Conservation (phyloP, 2,329 filamentous ascomycete species). For the Aspergillus chevalieri region DNA sequence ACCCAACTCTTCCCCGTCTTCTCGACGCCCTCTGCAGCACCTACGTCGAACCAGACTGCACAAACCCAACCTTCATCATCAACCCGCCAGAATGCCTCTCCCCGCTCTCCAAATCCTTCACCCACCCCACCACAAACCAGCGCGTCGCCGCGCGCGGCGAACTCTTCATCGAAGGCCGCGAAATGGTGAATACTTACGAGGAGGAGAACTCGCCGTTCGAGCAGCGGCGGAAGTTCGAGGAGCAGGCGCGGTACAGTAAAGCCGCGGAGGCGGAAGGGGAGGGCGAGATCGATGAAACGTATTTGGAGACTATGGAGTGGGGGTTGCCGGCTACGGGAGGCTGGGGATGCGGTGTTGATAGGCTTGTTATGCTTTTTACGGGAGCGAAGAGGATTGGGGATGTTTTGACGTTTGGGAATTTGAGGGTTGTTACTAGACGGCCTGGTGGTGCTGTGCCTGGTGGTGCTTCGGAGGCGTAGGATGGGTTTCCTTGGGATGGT, state of each 20-base stretch:
- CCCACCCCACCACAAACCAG: slow-evolving; percentile 62
- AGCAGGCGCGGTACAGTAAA: slow-evolving; percentile 46
- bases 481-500: no score
- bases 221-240: slow-evolving; percentile 75
- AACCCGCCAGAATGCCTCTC: slow-evolving; percentile 88
- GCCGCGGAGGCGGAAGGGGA: slow-evolving; percentile 41
- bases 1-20: slow-evolving; percentile 59
- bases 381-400: slow-evolving; percentile 74
- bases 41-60: slow-evolving; percentile 73
- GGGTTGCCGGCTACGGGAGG: slow-evolving; percentile 92
- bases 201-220: slow-evolving; percentile 91
- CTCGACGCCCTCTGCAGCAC: slow-evolving; percentile 72
- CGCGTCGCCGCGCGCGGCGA: slow-evolving; percentile 75
- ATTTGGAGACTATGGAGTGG: slow-evolving; percentile 76
- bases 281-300: slow-evolving; percentile 65
- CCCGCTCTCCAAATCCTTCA: slow-evolving; percentile 81
- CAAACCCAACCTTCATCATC: slow-evolving; percentile 72
- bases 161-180: slow-evolving; percentile 71
- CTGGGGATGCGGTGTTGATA: slow-evolving; percentile 91
- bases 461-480: background rate
- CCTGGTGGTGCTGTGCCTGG: slow-evolving; percentile 1
- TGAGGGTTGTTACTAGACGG: slow-evolving; percentile 50
- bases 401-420: slow-evolving; percentile 78
- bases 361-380: slow-evolving; percentile 84
- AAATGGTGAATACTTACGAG: slow-evolving; percentile 95